Base-by-base conservation (phyloP, 176 grass and related monocot species). In the Zizania latifolia region DNA sequence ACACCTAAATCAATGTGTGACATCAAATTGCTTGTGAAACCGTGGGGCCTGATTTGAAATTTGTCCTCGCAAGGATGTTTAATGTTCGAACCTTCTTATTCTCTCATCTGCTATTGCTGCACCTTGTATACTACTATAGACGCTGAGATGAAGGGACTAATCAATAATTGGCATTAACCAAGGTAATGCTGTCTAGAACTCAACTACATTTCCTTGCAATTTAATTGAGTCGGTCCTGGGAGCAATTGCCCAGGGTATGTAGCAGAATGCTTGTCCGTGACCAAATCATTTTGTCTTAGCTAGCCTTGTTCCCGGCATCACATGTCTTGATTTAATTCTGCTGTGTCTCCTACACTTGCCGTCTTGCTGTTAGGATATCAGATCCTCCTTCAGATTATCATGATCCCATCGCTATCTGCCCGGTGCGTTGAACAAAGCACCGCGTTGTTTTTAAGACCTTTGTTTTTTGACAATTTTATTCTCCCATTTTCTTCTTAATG, bases 141-240 rank as follows among this genome's bases (percentile, higher is more conserved):
- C 26, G 4, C 7, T 16, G 35, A 78, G 68, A 57, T 23, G 24
- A 27, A 17, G n/a, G 26, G 34, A 57, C 19, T 0, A 12, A 23
- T 79, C 64, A 69, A 69, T 58, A 21, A 79, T 69, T 68, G 64
- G 36, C 35, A 40, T 54, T 30, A 79, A 39, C 26, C n/a, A 22
- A 15, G 2, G 9, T 1, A 57, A 4, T 19, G 19, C 3, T 34
- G 36, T 16, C 63, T 48, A 28, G 43, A 72, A 65, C 79, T 37
- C 69, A 64, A 82, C 58, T 35, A 65, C 79, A 73, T 82, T 65
- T 73, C 34, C 15, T 19, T 21, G 24, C 48, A 55, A 54, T 22
- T 54, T 30, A 65, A 43, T 74, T 39, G 21, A 64, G 24, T 8
- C 8, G 10, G 19, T 7, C 19, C 24, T 59, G 54, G 7, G n/a